Conservation (phyloP, 2,329 filamentous ascomycete genomes). For the Emergomyces orientalis region DNA sequence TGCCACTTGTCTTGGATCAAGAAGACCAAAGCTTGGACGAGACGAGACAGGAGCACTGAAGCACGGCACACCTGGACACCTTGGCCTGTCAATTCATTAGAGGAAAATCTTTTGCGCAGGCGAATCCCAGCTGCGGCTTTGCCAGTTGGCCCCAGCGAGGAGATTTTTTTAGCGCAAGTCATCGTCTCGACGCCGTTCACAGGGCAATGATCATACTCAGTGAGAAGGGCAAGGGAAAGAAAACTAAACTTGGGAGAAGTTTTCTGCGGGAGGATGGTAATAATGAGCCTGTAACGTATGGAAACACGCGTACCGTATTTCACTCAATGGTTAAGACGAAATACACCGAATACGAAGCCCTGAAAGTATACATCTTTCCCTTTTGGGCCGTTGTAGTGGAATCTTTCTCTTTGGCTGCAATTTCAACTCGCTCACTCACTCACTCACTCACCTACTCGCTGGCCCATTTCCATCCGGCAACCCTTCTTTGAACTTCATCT, state of each 20-base stretch:
- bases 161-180: neutral
- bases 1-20: slow-evolving; percentile 6
- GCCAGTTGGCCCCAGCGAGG: neutral
- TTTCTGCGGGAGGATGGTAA: no score
- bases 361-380: neutral
- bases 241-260: no score
- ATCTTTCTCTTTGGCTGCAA: neutral
- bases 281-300: no score
- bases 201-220: neutral
- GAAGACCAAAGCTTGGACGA: neutral
- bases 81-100: neutral
- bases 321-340: no score
- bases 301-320: no score
- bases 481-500: neutral
- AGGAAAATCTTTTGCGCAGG: neutral
- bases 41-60: neutral
- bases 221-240: no score
- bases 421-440: neutral
- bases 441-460: neutral
- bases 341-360: no score
- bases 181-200: neutral
- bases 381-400: neutral
- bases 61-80: neutral
- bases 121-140: neutral
- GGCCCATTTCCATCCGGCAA: neutral